phyloP scores from a whole-genome alignment of 164 flowering plant genomes.

The Stephania japonica region DNA sequence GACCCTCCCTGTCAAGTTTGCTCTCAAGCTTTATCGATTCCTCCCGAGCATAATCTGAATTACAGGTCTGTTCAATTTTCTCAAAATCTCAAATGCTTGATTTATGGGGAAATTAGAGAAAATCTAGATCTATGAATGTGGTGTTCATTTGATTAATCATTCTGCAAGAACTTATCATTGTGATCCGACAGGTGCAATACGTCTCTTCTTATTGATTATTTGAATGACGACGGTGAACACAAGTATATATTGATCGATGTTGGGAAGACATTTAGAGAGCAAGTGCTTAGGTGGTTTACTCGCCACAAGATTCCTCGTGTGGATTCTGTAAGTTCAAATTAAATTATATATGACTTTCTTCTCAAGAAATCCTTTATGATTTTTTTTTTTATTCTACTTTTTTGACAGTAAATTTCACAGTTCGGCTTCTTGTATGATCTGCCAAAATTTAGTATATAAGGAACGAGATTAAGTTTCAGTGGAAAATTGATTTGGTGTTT shows the following conservation, averaged over 20 bases:
- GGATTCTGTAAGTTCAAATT: slow-evolving; percentile 57
- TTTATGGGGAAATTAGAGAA: not conserved
- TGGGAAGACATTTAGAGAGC: slow-evolving; percentile 92
- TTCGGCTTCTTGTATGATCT: not conserved
- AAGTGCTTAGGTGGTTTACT: slow-evolving; percentile 93
- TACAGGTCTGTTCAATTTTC: slow-evolving; percentile 49
- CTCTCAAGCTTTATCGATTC: slow-evolving; percentile 41
- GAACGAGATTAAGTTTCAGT: not conserved
- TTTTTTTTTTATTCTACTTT: not conserved
- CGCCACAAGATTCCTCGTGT: slow-evolving; percentile 70
- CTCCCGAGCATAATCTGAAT: slow-evolving; percentile 73
- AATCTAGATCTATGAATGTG: slow-evolving; percentile 7
- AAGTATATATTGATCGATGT: slow-evolving; percentile 80
- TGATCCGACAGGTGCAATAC: slow-evolving; percentile 77
- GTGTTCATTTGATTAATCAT: not conserved
- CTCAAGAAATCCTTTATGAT: not conserved
- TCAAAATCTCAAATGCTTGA: not conserved
- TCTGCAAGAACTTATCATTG: not conserved
- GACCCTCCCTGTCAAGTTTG: slow-evolving; percentile 85
- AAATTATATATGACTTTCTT: not conserved
- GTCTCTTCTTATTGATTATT: slow-evolving; percentile 83
- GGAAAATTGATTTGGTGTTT: not conserved
- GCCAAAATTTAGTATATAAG: not conserved
- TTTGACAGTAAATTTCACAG: not conserved
- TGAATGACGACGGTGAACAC: slow-evolving; percentile 44